A percentile compares a stretch with the other conserved stretches of the same genome.
Conservation (phyloP, 148 eudicot species). For the Polygonum aviculare region DNA sequence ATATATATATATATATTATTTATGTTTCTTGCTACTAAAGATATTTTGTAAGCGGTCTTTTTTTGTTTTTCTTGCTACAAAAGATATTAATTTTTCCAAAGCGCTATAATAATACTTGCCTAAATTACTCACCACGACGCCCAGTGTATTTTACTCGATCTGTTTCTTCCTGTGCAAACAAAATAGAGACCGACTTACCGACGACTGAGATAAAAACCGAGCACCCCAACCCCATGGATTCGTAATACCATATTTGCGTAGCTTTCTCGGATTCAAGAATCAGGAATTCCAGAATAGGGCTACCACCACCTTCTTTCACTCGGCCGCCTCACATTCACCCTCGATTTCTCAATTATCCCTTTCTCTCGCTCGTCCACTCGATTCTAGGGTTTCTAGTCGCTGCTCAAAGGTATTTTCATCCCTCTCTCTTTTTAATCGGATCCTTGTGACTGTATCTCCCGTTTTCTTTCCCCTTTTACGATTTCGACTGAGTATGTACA, state of each 20-base stretch:
- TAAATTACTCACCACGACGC: too few species aligned
- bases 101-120: too few species aligned
- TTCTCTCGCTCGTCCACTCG: not conserved
- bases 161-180: not conserved
- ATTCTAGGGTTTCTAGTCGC: constrained; percentile 3
- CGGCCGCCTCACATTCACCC: not conserved
- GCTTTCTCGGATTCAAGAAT: not conserved
- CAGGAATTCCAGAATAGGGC: not conserved
- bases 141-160: not conserved
- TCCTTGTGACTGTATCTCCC: not conserved
- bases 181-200: not conserved
- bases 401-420: not conserved
- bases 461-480: not conserved
- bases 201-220: not conserved
- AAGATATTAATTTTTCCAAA: too few species aligned
- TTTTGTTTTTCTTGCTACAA: too few species aligned
- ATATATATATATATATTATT: too few species aligned
- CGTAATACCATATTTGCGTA: not conserved
- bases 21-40: too few species aligned
- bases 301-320: not conserved
- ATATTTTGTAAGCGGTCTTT: too few species aligned
- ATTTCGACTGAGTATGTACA: not conserved
- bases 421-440: not conserved
- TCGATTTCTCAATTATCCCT: not conserved
- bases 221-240: not conserved